Base-by-base conservation (phyloP, 2,329 filamentous ascomycete genomes). In the Colletotrichum sp. region DNA sequence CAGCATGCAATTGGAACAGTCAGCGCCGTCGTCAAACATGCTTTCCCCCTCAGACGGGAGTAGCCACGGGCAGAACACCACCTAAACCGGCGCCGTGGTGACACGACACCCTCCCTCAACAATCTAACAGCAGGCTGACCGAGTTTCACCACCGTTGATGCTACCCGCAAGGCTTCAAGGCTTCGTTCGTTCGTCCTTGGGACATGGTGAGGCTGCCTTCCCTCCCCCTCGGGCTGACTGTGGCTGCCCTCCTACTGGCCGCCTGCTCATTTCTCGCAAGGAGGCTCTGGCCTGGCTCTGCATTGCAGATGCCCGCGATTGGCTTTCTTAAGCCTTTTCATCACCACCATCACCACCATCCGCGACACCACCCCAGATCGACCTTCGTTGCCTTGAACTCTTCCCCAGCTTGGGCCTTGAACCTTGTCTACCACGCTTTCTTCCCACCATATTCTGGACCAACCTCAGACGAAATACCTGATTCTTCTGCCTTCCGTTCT, bases 21-120 rank as follows among this genome's bases (percentile, higher is more conserved):
- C 43, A 48, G 38, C 68, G 60, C 30, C 67, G 66, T 65, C n/a
- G 38, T 69, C 55, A 32, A 60, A 48, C 66, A 73, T 58, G 34
- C 28, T 61, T 70, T 73, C 24, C n/a, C 64, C 60, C 66, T 67
- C 62, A 28, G 71, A 32, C 66, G 66, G 66, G 71, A 73, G 32
- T 15, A 70, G 66, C 71, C 71, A 70, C 32, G 6, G n/a, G 13
- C 13, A 32, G 21, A 70, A n/a, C 70, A 60, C 52, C 26, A 36
- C 16, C 70, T 34, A 36, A 16, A 52, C 52, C 36, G 55, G 36
- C 34, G 21, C 55, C n/a, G 13, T 26, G 55, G 55, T 72, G 55
- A 52, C 66, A 73, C 70, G 8, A 30, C 30, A 30, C 15, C 15
- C 10, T 61, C 18, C n/a, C 48, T 4, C 15, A 15, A 36, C 52